These are phyloP conservation scores for Hordeum marinum DNA, from an alignment of 176 grass and related monocot genomes.

Conservation along the genomic window DNA sequence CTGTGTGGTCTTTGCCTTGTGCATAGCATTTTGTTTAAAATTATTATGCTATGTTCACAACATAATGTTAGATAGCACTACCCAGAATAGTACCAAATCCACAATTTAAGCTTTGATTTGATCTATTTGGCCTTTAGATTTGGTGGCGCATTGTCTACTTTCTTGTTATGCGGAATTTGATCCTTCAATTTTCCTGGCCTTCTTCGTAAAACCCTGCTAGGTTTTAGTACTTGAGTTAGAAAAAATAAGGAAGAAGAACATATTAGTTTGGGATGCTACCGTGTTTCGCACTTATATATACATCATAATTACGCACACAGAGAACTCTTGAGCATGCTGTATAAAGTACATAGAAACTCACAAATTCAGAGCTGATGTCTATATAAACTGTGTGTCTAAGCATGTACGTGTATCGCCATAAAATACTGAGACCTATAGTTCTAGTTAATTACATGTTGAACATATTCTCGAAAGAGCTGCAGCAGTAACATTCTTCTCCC, in stretches of 20 bases:
- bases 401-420: neutral
- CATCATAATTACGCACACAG: neutral
- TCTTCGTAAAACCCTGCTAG: conserved; percentile 20
- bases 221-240: neutral
- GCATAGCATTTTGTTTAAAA: neutral
- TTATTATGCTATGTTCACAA: neutral
- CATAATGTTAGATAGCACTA: neutral
- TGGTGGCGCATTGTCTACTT: neutral
- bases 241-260: neutral
- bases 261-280: neutral
- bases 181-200: neutral
- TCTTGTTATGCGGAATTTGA: neutral
- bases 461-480: neutral
- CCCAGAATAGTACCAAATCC: neutral
- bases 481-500: neutral
- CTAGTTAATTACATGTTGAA: neutral
- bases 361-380: neutral
- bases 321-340: neutral
- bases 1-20: neutral
- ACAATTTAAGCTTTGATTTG: neutral
- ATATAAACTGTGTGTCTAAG: neutral
- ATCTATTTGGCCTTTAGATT: neutral
- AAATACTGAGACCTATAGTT: neutral
- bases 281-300: neutral
- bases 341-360: neutral